phyloP scores from a whole-genome alignment of 441 rosid species.

The Codiaeum variegatum region DNA sequence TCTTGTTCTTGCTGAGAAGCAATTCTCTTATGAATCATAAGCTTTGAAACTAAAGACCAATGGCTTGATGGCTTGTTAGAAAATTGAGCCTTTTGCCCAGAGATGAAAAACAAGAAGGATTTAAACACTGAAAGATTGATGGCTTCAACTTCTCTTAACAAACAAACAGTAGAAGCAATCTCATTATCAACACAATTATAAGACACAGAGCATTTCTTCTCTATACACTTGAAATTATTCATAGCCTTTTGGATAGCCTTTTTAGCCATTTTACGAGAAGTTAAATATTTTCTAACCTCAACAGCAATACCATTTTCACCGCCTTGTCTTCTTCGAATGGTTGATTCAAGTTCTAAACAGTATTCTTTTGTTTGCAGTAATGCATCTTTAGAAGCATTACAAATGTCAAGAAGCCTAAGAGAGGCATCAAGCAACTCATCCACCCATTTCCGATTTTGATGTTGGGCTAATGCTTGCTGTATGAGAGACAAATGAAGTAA shows the following conservation, averaged over 20 bases:
- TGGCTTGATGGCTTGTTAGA: constrained; percentile 21
- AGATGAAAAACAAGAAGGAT: constrained; percentile 32
- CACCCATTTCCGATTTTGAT: constrained; percentile 14
- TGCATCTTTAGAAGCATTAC: constrained; percentile 34
- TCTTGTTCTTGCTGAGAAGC: constrained; percentile 20
- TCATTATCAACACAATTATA: not conserved
- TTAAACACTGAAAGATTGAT: constrained; percentile 27
- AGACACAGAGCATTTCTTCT: constrained; percentile 9
- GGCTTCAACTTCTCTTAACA: constrained; percentile 31
- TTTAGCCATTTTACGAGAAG: constrained; percentile 32
- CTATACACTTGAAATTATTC: constrained; percentile 24
- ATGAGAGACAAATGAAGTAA: constrained; percentile 32
- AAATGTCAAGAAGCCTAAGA: constrained; percentile 34
- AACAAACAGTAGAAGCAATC: not conserved
- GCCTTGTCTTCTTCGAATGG: constrained; percentile 30
- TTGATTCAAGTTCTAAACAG: constrained; percentile 25
- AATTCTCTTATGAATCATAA: constrained; percentile 27
- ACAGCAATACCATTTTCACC: constrained; percentile 12
- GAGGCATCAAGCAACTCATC: constrained; percentile 37
- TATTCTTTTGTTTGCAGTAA: constrained; percentile 28
- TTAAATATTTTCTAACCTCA: constrained; percentile 29
- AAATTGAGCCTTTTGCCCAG: constrained; percentile 23
- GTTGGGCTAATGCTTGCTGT: constrained; percentile 29
- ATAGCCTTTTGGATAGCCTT: constrained; percentile 30
- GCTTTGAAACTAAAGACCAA: constrained; percentile 40